A percentile compares a stretch with the other conserved stretches of the same genome.
These are phyloP conservation scores for Pugionium dolabratum DNA, from an alignment of 345 rosid genomes.

Conservation along the genomic window DNA sequence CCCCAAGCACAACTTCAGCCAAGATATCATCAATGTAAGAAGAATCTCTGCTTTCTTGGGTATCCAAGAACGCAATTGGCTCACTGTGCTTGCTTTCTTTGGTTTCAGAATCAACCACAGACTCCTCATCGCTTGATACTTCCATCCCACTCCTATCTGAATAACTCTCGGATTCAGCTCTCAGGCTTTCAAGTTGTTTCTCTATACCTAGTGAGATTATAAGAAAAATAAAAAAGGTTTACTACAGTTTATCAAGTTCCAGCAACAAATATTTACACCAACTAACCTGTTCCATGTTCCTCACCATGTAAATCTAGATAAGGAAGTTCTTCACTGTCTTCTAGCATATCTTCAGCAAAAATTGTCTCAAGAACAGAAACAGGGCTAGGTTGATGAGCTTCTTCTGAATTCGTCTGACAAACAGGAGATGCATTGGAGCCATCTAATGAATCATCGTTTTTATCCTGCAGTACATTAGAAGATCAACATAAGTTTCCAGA, in stretches of 20 bases:
- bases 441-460: slow-evolving; percentile 46
- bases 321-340: slow-evolving; percentile 39
- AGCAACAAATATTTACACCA: neutral
- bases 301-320: slow-evolving; percentile 47
- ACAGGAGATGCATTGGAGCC: slow-evolving; percentile 48
- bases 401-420: slow-evolving; percentile 53
- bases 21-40: slow-evolving; percentile 67
- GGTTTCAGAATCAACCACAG: slow-evolving; percentile 18
- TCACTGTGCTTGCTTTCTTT: slow-evolving; percentile 45
- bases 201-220: slow-evolving; percentile 42
- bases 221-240: neutral
- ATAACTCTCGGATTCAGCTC: slow-evolving; percentile 55
- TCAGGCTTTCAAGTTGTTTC: slow-evolving; percentile 50
- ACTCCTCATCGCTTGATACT: slow-evolving; percentile 65
- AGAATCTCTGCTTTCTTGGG: slow-evolving; percentile 57
- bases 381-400: slow-evolving; percentile 72
- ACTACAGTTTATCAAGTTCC: neutral
- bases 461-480: slow-evolving; percentile 37
- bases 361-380: slow-evolving; percentile 72
- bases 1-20: slow-evolving; percentile 55
- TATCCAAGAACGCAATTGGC: slow-evolving; percentile 25
- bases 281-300: slow-evolving; percentile 5
- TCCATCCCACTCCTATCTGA: slow-evolving; percentile 57
- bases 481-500: slow-evolving; percentile 31
- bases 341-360: slow-evolving; percentile 39